Evolutionary conservation across 1,284 basidiomycete genomes (phyloP), one percentile per base, ranked within the genome.

Genomic region (Testicularia cyperi): DNA sequence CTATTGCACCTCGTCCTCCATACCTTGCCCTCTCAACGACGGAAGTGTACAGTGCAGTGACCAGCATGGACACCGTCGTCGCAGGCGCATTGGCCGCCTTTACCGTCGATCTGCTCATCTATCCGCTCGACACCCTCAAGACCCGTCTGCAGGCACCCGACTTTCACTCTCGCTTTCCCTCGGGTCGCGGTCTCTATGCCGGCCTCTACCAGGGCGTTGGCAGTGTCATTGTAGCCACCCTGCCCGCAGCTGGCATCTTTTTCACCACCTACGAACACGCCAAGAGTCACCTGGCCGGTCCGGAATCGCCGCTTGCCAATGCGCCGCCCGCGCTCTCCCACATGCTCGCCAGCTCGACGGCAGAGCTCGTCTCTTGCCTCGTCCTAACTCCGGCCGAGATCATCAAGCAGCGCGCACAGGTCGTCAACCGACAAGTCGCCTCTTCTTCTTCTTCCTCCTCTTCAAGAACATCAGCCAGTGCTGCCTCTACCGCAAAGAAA

Each of bases 101-200:
- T 35, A 63, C 68, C 6, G 73, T 75, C 18, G 94, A 98, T 78
- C 83, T 97, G 43, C 83, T 96, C 25, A 94, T 97, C 80, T 97
- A 90, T 77, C 94, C 94, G 0, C 86, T 97, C 56, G 94, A 98
- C 79, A 96, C 94, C 3, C 80, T 97, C 74, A 98, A 98, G 79
- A 97, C 94, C n/a, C 85, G 94, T 29, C 80, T 96, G 34, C 94
- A 98, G 74, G 87, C 91, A 5, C 78, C 85, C 1, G 85, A 89
- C 39, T 51, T 28, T 45, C 22, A 36, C 1, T 48, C 55, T 69
- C 92, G 94, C 2, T 97, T 98, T 77, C 78, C 84, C 38, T 80
- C 81, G 18, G 86, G 90, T 1, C 92, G 94, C 10, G 94, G 92
- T 5, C 61, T 64, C 0, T 90, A 98, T 77, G 83, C 80, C 36